These are phyloP conservation scores for Cetraspora pellucida DNA, from an alignment of 192 early-diverging fungal species.

Conservation along the genomic window DNA sequence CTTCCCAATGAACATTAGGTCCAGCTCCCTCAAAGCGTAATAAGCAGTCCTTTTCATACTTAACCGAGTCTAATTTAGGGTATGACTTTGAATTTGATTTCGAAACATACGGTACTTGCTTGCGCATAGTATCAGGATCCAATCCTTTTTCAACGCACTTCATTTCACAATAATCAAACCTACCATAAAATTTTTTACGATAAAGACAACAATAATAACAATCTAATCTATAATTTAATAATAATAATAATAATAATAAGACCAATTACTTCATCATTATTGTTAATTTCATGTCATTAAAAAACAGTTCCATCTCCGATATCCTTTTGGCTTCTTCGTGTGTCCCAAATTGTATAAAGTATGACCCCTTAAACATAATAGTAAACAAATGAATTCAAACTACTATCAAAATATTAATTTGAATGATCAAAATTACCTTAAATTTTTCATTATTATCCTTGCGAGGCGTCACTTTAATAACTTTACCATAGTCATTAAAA, in stretches of 20 bases:
- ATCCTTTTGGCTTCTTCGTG: slow-evolving; percentile 54
- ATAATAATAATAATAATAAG: not conserved
- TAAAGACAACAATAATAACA: not conserved
- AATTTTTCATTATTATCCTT: slow-evolving; percentile 36
- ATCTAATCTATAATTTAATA: not conserved
- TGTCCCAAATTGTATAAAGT: slow-evolving; percentile 55
- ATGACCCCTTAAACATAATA: slow-evolving; percentile 47
- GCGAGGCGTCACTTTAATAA: slow-evolving; percentile 43
- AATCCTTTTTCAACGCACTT: slow-evolving; percentile 46
- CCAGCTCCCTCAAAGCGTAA: not conserved
- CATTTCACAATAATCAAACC: slow-evolving; percentile 47
- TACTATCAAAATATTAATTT: not conserved
- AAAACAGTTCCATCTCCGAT: slow-evolving; percentile 45
- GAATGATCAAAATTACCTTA: slow-evolving; percentile 32
- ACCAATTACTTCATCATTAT: slow-evolving; percentile 52
- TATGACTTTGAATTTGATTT: not conserved
- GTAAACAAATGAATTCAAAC: not conserved
- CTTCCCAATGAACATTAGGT: not conserved
- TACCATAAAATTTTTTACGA: slow-evolving; percentile 12
- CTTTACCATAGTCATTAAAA: slow-evolving; percentile 49
- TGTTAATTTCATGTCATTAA: slow-evolving; percentile 45
- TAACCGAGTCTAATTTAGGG: not conserved
- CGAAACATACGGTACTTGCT: not conserved
- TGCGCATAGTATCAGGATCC: slow-evolving; percentile 39
- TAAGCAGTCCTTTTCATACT: not conserved